Evolutionary conservation across 768 basidiomycete species (phyloP), one percentile per base, ranked within the genome.

Genomic region (Naganishia vaughanmartiniae): DNA sequence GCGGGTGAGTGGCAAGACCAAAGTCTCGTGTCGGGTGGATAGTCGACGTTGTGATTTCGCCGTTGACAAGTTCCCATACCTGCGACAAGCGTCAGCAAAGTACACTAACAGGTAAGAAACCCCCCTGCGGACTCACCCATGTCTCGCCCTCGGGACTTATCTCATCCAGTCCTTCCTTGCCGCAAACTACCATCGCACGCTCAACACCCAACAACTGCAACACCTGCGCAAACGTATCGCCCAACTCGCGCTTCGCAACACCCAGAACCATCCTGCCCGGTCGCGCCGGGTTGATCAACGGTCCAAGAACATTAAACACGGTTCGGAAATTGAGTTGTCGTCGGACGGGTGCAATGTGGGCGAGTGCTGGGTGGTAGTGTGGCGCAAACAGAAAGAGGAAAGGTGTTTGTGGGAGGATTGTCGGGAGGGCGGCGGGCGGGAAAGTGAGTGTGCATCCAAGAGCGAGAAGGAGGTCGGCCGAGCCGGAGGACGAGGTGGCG

Each of bases 321-420:
- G 95, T 97, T 55, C 93, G 89, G 84, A 95, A 97, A 55, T 93
- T 92, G 66, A 98, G 87, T 0, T 87, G 83, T 76, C 89, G 90
- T 67, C 95, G 89, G 77, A 89, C 87, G 0, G 95, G 93, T 0
- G 89, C 90, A 73, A 98, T 85, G 68, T 86, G 82, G 6, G 90
- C 91, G 56, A 97, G 85, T 0, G 89, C 81, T 0, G 94, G 94
- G 81, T 98, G 93, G 81, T 93, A 97, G 78, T 94, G 89, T 0
- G 93, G 89, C 0, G 92, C 96, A 72, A 95, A 88, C 79, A 99
- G 89, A 85, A 95, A 97, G 2, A 88, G 87, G 82, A 99, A 97
- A 0, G 93, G 92, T 0, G 81, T 81, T 45, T 72, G 60, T 2
- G 88, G 80, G 74, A 95, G 87, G 70, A 84, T 83, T 14, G 78